A percentile compares a stretch with the other conserved stretches of the same genome.
phyloP scores from a whole-genome alignment of 1,139 yeast species.

The Arxiozyma telluris region DNA sequence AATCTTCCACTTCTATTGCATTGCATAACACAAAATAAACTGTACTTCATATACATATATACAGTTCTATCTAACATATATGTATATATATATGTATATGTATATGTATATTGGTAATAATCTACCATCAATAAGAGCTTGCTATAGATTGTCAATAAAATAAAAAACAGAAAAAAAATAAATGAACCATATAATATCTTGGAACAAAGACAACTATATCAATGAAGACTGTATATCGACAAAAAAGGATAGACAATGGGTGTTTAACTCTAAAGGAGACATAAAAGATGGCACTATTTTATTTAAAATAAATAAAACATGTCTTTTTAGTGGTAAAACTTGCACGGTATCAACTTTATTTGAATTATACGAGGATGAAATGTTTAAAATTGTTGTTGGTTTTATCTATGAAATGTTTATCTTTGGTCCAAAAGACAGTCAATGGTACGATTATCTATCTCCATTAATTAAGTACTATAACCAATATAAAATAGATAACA shows the following conservation, averaged over 20 bases:
- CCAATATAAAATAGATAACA: too few species aligned
- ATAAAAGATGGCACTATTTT: neutral
- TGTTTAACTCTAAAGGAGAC: neutral
- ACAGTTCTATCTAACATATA: too few species aligned
- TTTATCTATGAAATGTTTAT: slow-evolving; percentile 57
- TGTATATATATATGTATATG: too few species aligned
- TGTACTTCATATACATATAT: too few species aligned
- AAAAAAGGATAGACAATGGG: neutral
- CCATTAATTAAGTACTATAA: neutral
- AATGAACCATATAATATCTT: neutral
- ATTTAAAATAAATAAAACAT: neutral
- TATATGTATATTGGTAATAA: too few species aligned
- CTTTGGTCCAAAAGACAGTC: slow-evolving; percentile 23
- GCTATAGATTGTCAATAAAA: too few species aligned
- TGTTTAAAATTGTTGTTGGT: slow-evolving; percentile 58
- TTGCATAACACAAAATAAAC: too few species aligned
- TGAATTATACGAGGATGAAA: slow-evolving; percentile 54
- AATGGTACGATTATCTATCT: slow-evolving; percentile 1
- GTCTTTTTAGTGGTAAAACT: slow-evolving; percentile 1
- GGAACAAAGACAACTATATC: slow-evolving; percentile 2
- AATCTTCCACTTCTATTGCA: too few species aligned
- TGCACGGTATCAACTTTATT: slow-evolving; percentile 29
- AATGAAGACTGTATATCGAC: neutral
- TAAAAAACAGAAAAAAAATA: neutral
- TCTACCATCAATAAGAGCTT: too few species aligned